These are phyloP conservation scores for Candida glucosophila DNA, from an alignment of 1,139 yeast genomes.

Conservation along the genomic window DNA sequence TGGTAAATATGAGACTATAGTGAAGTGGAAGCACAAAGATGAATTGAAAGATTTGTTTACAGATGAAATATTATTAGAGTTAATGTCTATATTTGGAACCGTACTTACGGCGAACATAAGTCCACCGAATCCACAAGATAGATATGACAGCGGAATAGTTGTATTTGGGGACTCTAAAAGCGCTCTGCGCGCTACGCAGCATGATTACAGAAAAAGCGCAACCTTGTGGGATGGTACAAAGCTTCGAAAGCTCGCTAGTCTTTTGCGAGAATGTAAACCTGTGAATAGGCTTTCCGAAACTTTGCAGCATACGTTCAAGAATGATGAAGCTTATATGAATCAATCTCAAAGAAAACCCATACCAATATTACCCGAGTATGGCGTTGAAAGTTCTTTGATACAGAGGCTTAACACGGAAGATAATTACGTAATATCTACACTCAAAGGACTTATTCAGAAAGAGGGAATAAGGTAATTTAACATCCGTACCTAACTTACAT, in stretches of 20 bases:
- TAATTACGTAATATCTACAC: no score
- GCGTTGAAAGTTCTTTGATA: no score
- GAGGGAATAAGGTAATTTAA: no score
- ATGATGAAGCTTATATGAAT: no score
- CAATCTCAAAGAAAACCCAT: no score
- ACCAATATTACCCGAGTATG: no score
- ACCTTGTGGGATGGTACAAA: conserved; percentile 39
- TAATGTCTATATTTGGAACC: conserved; percentile 42
- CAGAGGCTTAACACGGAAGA: no score
- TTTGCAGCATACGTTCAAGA: no score
- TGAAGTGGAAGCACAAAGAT: conserved; percentile 39
- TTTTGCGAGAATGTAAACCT: conserved; percentile 26
- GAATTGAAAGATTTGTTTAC: conserved; percentile 24
- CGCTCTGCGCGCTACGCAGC: conserved; percentile 26
- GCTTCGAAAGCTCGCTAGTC: conserved; percentile 39
- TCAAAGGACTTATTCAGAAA: no score
- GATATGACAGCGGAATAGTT: conserved; percentile 33
- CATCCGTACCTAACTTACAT: no score
- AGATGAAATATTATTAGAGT: conserved; percentile 20
- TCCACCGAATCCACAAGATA: conserved; percentile 9
- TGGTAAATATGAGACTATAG: no score
- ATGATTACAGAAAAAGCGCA: conserved; percentile 35
- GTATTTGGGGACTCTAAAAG: conserved; percentile 16
- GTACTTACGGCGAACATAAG: conserved; percentile 12
- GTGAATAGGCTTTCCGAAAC: no score